phyloP scores from a whole-genome alignment of 257 asterid species.

The Solanum gracilifrons region DNA sequence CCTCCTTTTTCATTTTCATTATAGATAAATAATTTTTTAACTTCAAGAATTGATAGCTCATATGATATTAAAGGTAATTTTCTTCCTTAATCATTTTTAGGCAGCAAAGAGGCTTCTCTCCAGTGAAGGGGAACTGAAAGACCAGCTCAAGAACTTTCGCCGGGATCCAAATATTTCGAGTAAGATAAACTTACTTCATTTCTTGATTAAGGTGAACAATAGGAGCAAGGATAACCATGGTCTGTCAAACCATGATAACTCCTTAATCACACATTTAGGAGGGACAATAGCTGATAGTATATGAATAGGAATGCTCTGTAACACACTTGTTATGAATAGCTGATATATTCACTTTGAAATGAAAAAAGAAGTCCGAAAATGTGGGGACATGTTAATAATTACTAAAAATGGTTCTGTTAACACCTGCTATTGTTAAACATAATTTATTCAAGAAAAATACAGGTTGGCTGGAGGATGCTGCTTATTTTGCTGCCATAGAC shows the following conservation, averaged over 20 bases:
- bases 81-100: constrained; percentile 18
- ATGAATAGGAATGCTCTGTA: background rate
- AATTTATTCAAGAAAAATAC: background rate
- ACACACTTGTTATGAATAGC: background rate
- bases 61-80: background rate
- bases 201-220: background rate
- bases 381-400: background rate
- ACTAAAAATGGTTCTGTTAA: background rate
- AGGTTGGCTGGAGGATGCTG: constrained; percentile 99
- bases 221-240: background rate
- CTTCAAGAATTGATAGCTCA: background rate
- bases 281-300: background rate
- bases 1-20: background rate
- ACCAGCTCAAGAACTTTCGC: constrained; percentile 56
- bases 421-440: background rate
- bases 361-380: background rate
- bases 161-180: constrained; percentile 62
- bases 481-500: constrained; percentile 95
- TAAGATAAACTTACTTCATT: constrained; percentile 20
- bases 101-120: constrained; percentile 85
- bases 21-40: background rate
- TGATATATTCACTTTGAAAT: background rate
- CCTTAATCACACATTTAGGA: background rate
- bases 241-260: background rate
- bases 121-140: constrained; percentile 58